These are phyloP conservation scores for Sistotremastrum niveocremeum DNA, from an alignment of 768 basidiomycete species.

Conservation along the genomic window DNA sequence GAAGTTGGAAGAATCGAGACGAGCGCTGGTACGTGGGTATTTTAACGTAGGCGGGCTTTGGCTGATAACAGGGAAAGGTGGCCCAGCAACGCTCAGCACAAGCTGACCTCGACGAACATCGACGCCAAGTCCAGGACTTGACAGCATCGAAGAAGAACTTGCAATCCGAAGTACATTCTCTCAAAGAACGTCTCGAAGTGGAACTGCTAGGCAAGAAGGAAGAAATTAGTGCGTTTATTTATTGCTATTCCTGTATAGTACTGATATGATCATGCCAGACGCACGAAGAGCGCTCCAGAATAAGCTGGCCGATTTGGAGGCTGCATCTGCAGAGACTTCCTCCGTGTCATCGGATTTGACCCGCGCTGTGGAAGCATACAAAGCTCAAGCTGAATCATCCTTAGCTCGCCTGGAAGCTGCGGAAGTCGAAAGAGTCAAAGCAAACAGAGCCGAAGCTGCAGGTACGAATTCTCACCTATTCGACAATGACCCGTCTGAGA, in stretches of 20 bases:
- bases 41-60: not conserved
- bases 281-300: slow-evolving; percentile 45
- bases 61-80: slow-evolving; percentile 26
- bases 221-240: slow-evolving; percentile 32
- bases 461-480: slow-evolving; percentile 24
- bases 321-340: slow-evolving; percentile 42
- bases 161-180: slow-evolving; percentile 36
- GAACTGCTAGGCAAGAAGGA: slow-evolving; percentile 42
- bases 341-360: slow-evolving; percentile 43
- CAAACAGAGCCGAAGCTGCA: slow-evolving; percentile 47
- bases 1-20: slow-evolving; percentile 56
- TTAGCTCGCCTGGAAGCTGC: slow-evolving; percentile 50
- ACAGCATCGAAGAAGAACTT: slow-evolving; percentile 42
- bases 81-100: slow-evolving; percentile 53
- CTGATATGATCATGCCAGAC: slow-evolving; percentile 22
- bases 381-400: slow-evolving; percentile 45
- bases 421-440: slow-evolving; percentile 55
- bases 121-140: slow-evolving; percentile 49
- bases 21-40: slow-evolving; percentile 40
- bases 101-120: slow-evolving; percentile 50
- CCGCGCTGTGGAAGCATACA: slow-evolving; percentile 44
- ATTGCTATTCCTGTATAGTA: not conserved
- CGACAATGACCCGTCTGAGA: not conserved
- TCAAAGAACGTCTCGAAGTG: slow-evolving; percentile 43
- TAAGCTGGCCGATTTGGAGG: slow-evolving; percentile 49